Base-by-base conservation (phyloP, 192 early-diverging fungal species). In the Entrophospora sp. region DNA sequence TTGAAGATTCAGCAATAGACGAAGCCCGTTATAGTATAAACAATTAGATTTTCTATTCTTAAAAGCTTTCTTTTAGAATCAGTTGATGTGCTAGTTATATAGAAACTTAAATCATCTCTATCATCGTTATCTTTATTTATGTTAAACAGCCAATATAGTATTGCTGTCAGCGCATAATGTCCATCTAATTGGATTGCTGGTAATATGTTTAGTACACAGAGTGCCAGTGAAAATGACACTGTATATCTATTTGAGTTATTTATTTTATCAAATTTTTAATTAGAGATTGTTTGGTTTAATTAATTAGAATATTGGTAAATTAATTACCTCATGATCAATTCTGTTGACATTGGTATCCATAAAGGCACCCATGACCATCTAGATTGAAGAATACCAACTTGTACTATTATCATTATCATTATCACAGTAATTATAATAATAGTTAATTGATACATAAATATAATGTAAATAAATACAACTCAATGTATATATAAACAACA, bases 101-200 rank as follows among this genome's bases (percentile, higher is more conserved):
- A n/a, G n/a, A n/a, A n/a, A n/a, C n/a, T n/a, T n/a, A n/a, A n/a
- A n/a, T n/a, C n/a, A n/a, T n/a, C n/a, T n/a, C n/a, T n/a, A 5
- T 48, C 10, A 5, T 48, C 45, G 18, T 18, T 22, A 44, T 62
- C 1, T 10, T n/a, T 16, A n/a, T 4, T 10, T 24, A 1, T 13
- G 0, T 52, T 53, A 20, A 4, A 34, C 20, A 69, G 4, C 36
- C 22, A 45, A 6, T 24, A 12, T 20, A 68, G 16, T 59, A 83
- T 40, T 12, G 79, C 77, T 31, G 68, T 61, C 27, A 87, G 64
- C 1, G 89, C 85, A 66, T 86, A 83, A 38, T 88, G 73, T n/a
- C 89, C 89, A 66, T 90, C 89, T 60, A 90, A 70, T 45, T 82
- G 72, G 38, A 79, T 77, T 8, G 85, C 85, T 3, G 89, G 89